Percentiles rank a stretch among this genome's conserved stretches.
Conservation (phyloP, 2,329 filamentous ascomycete species). For the Trichophyton mentagrophytes region DNA sequence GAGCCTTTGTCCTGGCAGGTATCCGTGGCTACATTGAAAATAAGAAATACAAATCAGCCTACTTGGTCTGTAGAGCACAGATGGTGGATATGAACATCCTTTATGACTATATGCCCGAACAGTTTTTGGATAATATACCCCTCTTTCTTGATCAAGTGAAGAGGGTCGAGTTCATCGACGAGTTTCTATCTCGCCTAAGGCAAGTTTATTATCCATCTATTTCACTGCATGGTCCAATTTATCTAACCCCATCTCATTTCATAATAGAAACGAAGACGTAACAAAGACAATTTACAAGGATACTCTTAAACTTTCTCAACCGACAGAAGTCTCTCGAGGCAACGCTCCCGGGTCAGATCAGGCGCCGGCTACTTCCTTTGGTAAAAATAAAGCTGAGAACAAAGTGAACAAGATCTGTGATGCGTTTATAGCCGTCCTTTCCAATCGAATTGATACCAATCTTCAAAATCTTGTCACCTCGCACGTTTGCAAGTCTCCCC, state of each 20-base stretch:
- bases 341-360: conserved; percentile 13
- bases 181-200: conserved; percentile 79
- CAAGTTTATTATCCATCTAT: conserved; percentile 28
- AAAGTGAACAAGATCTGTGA: conserved; percentile 89
- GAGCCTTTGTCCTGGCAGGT: conserved; percentile 81
- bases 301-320: conserved; percentile 46
- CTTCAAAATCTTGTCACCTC: conserved; percentile 89
- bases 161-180: conserved; percentile 69
- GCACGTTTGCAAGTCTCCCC: conserved; percentile 84
- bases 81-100: conserved; percentile 97
- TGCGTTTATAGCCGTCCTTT: conserved; percentile 59
- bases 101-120: conserved; percentile 78
- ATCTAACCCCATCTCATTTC: conserved; percentile 11
- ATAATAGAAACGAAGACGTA: conserved; percentile 66
- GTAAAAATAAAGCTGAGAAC: conserved; percentile 18
- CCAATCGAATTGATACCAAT: conserved; percentile 48
- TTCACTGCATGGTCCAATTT: background rate
- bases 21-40: conserved; percentile 69
- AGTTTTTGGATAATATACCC: conserved; percentile 65
- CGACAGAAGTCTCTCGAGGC: conserved; percentile 18
- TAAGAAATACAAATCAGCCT: conserved; percentile 72
- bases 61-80: conserved; percentile 77
- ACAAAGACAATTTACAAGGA: conserved; percentile 87
- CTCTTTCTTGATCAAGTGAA: conserved; percentile 75
- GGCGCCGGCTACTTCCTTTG: conserved; percentile 4